Percentiles rank a stretch among this genome's conserved stretches.
Conservation (phyloP, 768 basidiomycete genomes). For the Lactarius evosmus region DNA sequence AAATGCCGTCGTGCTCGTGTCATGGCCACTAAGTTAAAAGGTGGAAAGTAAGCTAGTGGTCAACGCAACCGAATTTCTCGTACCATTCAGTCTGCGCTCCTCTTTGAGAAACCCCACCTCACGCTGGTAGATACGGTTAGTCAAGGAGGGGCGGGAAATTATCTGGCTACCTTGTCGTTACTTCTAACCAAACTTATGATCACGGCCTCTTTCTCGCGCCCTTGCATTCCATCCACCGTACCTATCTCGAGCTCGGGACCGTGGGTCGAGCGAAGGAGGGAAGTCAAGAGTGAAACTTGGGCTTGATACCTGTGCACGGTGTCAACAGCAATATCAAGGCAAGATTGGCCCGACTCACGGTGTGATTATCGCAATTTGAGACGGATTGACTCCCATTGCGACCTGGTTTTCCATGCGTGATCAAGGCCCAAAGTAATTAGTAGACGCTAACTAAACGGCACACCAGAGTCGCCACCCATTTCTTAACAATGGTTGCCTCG, state of each 20-base stretch:
- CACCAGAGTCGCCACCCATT: constrained; percentile 81
- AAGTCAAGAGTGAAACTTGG: constrained; percentile 82
- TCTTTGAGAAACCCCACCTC: constrained; percentile 96
- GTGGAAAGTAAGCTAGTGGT: constrained; percentile 20
- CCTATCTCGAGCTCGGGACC: constrained; percentile 81
- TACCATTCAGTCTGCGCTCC: constrained; percentile 85
- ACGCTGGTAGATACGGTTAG: constrained; percentile 42
- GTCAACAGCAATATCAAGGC: background rate
- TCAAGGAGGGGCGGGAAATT: constrained; percentile 5
- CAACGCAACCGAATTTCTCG: constrained; percentile 23
- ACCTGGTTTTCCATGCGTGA: constrained; percentile 41
- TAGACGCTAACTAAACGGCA: constrained; percentile 27
- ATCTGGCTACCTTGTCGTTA: constrained; percentile 64
- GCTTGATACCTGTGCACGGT: constrained; percentile 74
- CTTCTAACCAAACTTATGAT: constrained; percentile 91
- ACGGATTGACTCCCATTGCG: constrained; percentile 54
- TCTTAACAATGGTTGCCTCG: constrained; percentile 80
- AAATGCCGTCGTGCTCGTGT: constrained; percentile 86
- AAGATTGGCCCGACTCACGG: constrained; percentile 48
- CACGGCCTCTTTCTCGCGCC: constrained; percentile 91
- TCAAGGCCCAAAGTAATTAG: background rate
- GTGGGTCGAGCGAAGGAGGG: constrained; percentile 67
- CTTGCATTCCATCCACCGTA: constrained; percentile 96
- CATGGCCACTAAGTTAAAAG: constrained; percentile 68
- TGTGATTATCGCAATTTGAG: constrained; percentile 84